Base-by-base conservation (phyloP, 2,329 filamentous ascomycete species). In the Clonostachys chloroleuca region DNA sequence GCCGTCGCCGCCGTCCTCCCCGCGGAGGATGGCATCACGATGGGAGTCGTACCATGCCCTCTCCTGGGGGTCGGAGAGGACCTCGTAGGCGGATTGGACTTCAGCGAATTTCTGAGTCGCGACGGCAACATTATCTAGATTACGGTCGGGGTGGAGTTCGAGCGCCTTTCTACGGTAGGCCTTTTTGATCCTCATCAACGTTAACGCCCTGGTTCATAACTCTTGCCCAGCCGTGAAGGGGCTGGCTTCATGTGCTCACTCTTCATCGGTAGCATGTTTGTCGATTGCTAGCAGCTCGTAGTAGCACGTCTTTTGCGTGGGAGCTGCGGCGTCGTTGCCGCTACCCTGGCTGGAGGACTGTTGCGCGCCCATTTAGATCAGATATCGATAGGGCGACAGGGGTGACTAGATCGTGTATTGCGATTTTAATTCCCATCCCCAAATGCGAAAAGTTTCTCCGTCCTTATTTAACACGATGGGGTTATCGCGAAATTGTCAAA, bases 41-140 rank as follows among this genome's bases (percentile, higher is more conserved):
- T 99, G 94, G 4, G 91, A 91, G 68, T 99, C 92, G 70, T 99
- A 99, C 94, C 94, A 99, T 34, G 92, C 87, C 56, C 94, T 83
- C 65, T 99, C 94, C 63, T 99, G 92, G 12, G 91, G 84, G 64
- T 99, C 94, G 2, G 92, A 95, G 2, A 99, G 80, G n/a, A 99
- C 83, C 65, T 97, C 90, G 64, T 99, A 95, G 42, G 94, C 94
- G 35, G 91, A 80, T 65, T 96, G 92, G 30, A 97, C 78, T 61
- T 96, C 91, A 44, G 94, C 91, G 63, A 99, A 99, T 45, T 85
- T 83, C 54, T 76, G 80, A 2, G 94, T 99, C 3, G 92, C 85
- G 52, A 83, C 80, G 59, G 95, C 90, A 51, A 87, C 84, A 60
- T 96, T 86, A 57, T 88, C 86, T 63, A 87, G 86, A 66, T 99